Conservation (phyloP, 164 flowering plant species). For the Liquidambar formosana region DNA sequence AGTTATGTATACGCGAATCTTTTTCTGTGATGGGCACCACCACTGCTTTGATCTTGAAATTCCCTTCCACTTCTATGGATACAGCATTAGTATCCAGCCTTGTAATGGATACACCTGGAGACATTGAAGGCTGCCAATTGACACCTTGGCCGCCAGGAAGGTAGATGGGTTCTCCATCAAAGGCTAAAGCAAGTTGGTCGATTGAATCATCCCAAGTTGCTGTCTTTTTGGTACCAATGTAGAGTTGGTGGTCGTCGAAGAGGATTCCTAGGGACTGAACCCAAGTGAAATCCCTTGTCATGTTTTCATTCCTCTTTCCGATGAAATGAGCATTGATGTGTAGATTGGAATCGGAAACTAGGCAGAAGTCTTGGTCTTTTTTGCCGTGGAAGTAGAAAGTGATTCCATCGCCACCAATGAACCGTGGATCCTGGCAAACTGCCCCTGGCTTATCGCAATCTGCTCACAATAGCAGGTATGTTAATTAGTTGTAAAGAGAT, state of each 20-base stretch:
- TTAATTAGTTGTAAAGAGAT: too few species aligned
- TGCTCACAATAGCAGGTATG: constrained; percentile 19
- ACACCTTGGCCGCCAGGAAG: constrained; percentile 38
- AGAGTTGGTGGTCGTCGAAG: constrained; percentile 47
- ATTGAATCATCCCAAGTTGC: constrained; percentile 60
- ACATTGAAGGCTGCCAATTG: constrained; percentile 29
- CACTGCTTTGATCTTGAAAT: constrained; percentile 50
- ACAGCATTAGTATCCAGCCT: constrained; percentile 39
- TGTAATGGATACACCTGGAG: constrained; percentile 24
- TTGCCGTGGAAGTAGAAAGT: too few species aligned
- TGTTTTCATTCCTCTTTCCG: too few species aligned
- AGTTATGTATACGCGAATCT: too few species aligned
- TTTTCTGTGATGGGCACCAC: too few species aligned
- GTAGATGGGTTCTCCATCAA: constrained; percentile 39
- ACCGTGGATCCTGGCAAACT: too few species aligned
- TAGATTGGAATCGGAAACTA: too few species aligned
- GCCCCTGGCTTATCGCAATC: constrained; percentile 52
- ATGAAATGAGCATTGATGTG: too few species aligned
- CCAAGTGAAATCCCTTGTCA: too few species aligned
- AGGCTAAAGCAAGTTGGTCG: constrained; percentile 29
- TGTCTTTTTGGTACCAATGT: constrained; percentile 48
- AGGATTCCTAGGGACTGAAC: constrained; percentile 54
- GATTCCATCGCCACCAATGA: too few species aligned
- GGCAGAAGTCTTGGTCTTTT: too few species aligned
- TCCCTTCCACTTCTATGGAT: constrained; percentile 36